Percentiles rank a stretch among this genome's conserved stretches.
Conservation (phyloP, 31 red algal genomes). For the Odonthalia washingtoniensis region DNA sequence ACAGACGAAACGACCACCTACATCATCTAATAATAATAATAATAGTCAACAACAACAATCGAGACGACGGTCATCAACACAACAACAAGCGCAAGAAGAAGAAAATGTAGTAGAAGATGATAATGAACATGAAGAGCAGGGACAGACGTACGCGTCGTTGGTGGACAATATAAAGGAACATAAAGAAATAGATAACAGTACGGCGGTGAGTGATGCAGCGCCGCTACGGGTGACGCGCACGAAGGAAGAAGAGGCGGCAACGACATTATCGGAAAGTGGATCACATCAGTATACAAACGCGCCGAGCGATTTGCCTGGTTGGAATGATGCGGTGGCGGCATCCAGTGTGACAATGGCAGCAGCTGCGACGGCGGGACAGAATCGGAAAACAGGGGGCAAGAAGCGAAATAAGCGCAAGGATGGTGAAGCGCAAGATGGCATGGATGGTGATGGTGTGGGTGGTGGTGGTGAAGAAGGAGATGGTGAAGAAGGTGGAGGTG, state of each 20-base stretch:
- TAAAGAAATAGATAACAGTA: slow-evolving; percentile 46
- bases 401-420: too few relatives aligned
- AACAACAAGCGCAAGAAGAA: too few relatives aligned
- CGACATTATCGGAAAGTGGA: neutral
- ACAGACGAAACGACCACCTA: too few relatives aligned
- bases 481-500: slow-evolving; percentile 22
- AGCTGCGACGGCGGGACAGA: too few relatives aligned
- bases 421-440: neutral
- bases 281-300: slow-evolving; percentile 9
- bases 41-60: too few relatives aligned
- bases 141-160: too few relatives aligned
- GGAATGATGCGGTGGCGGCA: slow-evolving; percentile 23
- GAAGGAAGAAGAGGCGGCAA: slow-evolving; percentile 35
- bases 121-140: too few relatives aligned
- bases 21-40: too few relatives aligned
- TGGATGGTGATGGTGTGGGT: slow-evolving; percentile 1
- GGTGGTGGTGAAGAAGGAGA: neutral
- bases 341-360: slow-evolving; percentile 13
- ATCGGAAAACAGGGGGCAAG: too few relatives aligned
- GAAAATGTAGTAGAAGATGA: neutral
- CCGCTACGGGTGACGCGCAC: slow-evolving; percentile 47
- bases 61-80: too few relatives aligned
- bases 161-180: too few relatives aligned
- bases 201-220: slow-evolving; percentile 61
- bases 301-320: slow-evolving; percentile 32